Evolutionary conservation across 2,329 filamentous ascomycete genomes (phyloP).

Genomic region (Botryotinia narcissicola): DNA sequence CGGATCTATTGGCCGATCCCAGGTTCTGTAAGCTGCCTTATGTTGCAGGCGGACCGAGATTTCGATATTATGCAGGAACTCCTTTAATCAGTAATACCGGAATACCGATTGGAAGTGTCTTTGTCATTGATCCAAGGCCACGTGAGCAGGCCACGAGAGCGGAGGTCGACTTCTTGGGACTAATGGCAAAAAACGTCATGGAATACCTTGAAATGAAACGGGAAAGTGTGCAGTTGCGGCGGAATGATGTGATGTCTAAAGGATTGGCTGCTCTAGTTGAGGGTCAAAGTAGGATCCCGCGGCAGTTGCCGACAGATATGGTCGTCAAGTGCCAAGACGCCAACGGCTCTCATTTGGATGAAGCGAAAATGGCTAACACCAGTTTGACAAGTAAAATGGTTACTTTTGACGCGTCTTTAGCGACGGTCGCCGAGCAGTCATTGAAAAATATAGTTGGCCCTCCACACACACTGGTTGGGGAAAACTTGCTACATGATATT

Average conservation of each 20-base stretch:
- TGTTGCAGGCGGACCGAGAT: slow-evolving; percentile 21
- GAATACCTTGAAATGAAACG: slow-evolving; percentile 57
- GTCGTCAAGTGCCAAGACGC: not conserved
- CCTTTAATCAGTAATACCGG: slow-evolving; percentile 21
- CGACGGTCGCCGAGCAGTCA: slow-evolving; percentile 12
- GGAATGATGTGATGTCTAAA: slow-evolving; percentile 51
- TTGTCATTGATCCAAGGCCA: slow-evolving; percentile 54
- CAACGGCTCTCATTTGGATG: not conserved
- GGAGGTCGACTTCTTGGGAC: slow-evolving; percentile 53
- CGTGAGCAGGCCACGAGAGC: slow-evolving; percentile 45
- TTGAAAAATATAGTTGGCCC: slow-evolving; percentile 4
- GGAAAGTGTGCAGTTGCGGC: slow-evolving; percentile 49
- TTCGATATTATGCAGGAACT: slow-evolving; percentile 25
- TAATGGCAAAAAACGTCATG: slow-evolving; percentile 53
- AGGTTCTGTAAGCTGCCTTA: slow-evolving; percentile 24
- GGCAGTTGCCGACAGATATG: not conserved
- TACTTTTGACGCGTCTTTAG: not conserved
- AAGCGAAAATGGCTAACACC: not conserved
- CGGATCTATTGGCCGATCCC: slow-evolving; percentile 21
- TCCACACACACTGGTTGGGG: not conserved
- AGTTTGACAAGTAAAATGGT: not conserved
- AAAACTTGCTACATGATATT: not conserved
- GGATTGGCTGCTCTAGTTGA: slow-evolving; percentile 53
- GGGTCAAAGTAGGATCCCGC: slow-evolving; percentile 32
- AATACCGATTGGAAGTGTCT: slow-evolving; percentile 53